Base-by-base conservation (phyloP, 164 flowering plant genomes). In the Chloranthus sessilifolius region DNA sequence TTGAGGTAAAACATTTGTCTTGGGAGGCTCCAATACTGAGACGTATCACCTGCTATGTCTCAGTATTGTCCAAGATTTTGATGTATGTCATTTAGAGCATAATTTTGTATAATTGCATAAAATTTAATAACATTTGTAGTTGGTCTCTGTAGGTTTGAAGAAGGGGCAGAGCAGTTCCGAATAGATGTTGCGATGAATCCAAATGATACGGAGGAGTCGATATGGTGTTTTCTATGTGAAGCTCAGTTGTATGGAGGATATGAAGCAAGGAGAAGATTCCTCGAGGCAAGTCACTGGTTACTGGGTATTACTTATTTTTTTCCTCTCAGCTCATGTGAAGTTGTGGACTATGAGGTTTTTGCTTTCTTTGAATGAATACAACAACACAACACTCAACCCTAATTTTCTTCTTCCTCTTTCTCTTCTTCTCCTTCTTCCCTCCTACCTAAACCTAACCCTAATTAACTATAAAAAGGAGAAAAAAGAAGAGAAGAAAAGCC, bases 181-280 rank as follows among this genome's bases (percentile, higher is more conserved):
- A 1, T 92, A 58, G 98, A 92, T 82, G 96, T 92, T 67, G 87
- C 91, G 1, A 81, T 82, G 43, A 92, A 92, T 67, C 96, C 96
- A 36, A 85, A 85, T 73, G 98, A 92, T 42, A 85, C 98, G 1
- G 98, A 88, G 64, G 98, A 92, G 73, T 85, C 96, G 2, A 88
- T 92, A 30, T 92, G 98, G 98, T 88, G 96, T 62, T 88, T 92
- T 63, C 81, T 92, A 0, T 91, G 98, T 66, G 96, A 92, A 73
- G 83, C 91, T 71, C 90, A 73, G 60, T 38, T 88, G 17, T 77
- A 74, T 71, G 95, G 98, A 39, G 76, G 73, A 23, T 75, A 82
- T 59, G 88, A 77, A 72, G 96, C 98, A 47, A 71, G 96, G 61
- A 72, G 52, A 37, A 65, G 72, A 53, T 88, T 78, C 72, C 78